Percentiles rank a stretch among this genome's conserved stretches.
phyloP scores from a whole-genome alignment of 192 early-diverging fungal species.

The Pilaira anomala region DNA sequence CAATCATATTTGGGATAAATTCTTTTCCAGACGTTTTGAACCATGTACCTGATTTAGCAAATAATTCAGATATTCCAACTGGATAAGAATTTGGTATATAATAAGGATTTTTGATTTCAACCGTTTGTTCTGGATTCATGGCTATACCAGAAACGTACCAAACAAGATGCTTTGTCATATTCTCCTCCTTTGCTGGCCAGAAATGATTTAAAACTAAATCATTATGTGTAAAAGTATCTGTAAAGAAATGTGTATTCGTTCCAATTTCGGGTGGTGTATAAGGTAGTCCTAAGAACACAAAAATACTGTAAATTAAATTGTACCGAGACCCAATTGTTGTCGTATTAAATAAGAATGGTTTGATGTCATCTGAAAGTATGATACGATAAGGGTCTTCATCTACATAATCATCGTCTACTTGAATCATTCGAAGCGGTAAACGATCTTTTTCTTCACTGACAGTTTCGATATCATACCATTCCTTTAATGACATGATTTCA shows the following conservation, averaged over 20 bases:
- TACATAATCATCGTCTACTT: slow-evolving; percentile 17
- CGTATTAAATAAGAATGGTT: slow-evolving; percentile 40
- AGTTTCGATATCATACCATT: slow-evolving; percentile 37
- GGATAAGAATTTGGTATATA: slow-evolving; percentile 37
- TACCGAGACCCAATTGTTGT: slow-evolving; percentile 38
- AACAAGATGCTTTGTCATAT: slow-evolving; percentile 6
- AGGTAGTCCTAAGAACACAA: slow-evolving; percentile 47
- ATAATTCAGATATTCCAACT: slow-evolving; percentile 31
- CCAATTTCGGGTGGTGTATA: slow-evolving; percentile 37
- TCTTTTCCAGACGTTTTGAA: slow-evolving; percentile 21
- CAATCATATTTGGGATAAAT: slow-evolving; percentile 5
- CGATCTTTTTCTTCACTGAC: slow-evolving; percentile 23
- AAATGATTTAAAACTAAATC: slow-evolving; percentile 20
- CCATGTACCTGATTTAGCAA: slow-evolving; percentile 32
- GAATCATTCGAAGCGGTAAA: slow-evolving; percentile 7
- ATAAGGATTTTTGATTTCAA: slow-evolving; percentile 17
- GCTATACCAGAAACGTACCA: slow-evolving; percentile 28
- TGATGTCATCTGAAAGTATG: slow-evolving; percentile 53
- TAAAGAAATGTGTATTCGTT: slow-evolving; percentile 38
- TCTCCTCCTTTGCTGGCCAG: slow-evolving; percentile 14
- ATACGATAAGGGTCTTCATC: slow-evolving; percentile 52
- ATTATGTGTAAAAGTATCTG: slow-evolving; percentile 41
- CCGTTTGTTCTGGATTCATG: slow-evolving; percentile 34
- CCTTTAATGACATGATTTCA: neutral
- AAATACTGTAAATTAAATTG: slow-evolving; percentile 47